Conservation (phyloP, 306 rosid species). For the Ziziphus jujuba region DNA sequence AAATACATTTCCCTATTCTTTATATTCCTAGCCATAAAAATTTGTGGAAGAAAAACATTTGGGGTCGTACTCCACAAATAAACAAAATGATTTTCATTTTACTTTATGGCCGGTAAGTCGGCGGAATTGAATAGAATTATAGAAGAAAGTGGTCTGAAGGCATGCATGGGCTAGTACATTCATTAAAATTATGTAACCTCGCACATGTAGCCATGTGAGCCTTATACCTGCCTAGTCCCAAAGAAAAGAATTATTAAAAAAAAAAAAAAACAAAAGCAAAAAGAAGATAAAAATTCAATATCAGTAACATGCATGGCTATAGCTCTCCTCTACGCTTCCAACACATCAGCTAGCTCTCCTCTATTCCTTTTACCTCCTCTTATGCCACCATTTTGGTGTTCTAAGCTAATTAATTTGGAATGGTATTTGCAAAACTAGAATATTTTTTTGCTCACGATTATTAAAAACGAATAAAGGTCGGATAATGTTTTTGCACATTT, state of each 20-base stretch:
- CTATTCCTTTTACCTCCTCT: too few species aligned
- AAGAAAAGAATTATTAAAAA: too few species aligned
- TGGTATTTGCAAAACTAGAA: too few species aligned
- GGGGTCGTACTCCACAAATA: not conserved
- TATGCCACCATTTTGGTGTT: too few species aligned
- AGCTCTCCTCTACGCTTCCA: constrained; percentile 1
- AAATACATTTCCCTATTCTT: constrained; percentile 5
- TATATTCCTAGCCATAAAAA: not conserved
- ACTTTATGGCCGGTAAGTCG: constrained; percentile 24
- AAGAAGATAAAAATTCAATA: too few species aligned
- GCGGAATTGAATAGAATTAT: constrained; percentile 26
- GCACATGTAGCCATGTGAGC: constrained; percentile 43
- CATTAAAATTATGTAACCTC: not conserved
- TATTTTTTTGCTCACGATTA: too few species aligned
- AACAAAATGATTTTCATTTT: not conserved
- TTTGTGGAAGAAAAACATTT: not conserved
- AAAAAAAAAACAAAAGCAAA: constrained; percentile 23
- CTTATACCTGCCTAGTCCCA: not conserved
- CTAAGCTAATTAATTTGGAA: too few species aligned
- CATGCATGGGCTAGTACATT: not conserved
- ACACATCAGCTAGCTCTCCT: too few species aligned
- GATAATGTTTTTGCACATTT: too few species aligned
- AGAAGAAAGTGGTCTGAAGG: not conserved
- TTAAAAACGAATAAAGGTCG: too few species aligned
- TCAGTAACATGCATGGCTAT: constrained; percentile 16